A percentile compares a stretch with the other conserved stretches of the same genome.
Conservation (phyloP, 2,329 filamentous ascomycete species). For the Rhynchosporium agropyri region DNA sequence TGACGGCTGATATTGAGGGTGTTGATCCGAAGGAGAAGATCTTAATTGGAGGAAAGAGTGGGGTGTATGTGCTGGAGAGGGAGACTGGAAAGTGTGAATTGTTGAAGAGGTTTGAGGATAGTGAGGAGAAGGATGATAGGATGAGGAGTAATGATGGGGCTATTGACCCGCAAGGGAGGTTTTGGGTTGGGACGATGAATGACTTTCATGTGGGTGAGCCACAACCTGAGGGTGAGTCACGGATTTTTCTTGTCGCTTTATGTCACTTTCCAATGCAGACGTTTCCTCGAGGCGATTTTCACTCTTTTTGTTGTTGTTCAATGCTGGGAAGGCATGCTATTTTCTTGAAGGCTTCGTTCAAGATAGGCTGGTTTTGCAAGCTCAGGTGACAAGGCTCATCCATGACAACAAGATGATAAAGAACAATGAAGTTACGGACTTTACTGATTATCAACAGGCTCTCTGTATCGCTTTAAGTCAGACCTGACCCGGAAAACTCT, state of each 20-base stretch:
- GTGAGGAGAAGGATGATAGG: conserved; percentile 43
- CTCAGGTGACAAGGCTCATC: not conserved
- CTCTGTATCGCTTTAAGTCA: conserved; percentile 71
- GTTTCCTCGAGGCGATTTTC: no score
- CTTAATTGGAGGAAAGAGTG: conserved; percentile 78
- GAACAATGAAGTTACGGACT: not conserved
- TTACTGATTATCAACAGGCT: conserved; percentile 51
- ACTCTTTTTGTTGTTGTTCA: no score
- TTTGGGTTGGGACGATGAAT: conserved; percentile 87
- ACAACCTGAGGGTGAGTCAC: conserved; percentile 42
- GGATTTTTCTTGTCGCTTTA: not conserved
- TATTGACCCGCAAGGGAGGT: conserved; percentile 76
- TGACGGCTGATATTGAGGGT: conserved; percentile 77
- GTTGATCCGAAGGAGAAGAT: conserved; percentile 66
- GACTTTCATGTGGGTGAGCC: conserved; percentile 57
- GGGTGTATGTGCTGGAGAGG: conserved; percentile 77
- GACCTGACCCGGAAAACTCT: conserved; percentile 62
- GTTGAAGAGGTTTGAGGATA: conserved; percentile 51
- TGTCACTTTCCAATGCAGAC: no score
- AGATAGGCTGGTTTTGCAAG: not conserved
- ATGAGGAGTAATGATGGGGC: conserved; percentile 80
- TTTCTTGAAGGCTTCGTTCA: no score
- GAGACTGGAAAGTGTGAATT: conserved; percentile 57
- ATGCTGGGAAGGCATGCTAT: no score
- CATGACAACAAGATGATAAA: not conserved